Evolutionary conservation across 2,329 filamentous ascomycete genomes (phyloP).

Genomic region (Lachnellula occidentalis): DNA sequence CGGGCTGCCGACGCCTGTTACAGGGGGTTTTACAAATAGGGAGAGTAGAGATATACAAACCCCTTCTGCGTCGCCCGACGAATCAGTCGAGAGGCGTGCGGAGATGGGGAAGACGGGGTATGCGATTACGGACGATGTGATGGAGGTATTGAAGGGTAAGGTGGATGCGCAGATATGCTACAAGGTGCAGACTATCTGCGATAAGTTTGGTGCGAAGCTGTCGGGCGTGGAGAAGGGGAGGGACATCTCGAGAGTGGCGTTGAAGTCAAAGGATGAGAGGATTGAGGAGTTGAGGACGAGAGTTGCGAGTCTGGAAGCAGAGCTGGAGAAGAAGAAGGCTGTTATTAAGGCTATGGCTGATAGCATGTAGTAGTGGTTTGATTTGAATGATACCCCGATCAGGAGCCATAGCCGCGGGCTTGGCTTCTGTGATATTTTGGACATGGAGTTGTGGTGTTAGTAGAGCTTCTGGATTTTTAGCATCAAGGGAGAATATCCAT

Average conservation of each 20-base stretch:
- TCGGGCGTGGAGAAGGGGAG: slow-evolving; percentile 59
- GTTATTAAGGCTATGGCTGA: slow-evolving; percentile 30
- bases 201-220: slow-evolving; percentile 50
- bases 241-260: slow-evolving; percentile 56
- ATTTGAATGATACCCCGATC: no score
- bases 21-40: not conserved
- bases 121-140: slow-evolving; percentile 42
- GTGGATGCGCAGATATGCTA: slow-evolving; percentile 35
- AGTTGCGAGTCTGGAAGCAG: slow-evolving; percentile 51
- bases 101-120: slow-evolving; percentile 14
- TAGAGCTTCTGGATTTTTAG: no score
- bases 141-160: slow-evolving; percentile 43
- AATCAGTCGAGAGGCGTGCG: not conserved
- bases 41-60: not conserved
- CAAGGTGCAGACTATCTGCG: slow-evolving; percentile 42
- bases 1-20: slow-evolving; percentile 25
- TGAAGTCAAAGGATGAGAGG: slow-evolving; percentile 60
- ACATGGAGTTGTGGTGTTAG: no score
- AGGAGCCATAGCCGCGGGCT: no score
- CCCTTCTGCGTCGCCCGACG: not conserved
- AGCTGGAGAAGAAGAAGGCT: slow-evolving; percentile 47
- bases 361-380: no score
- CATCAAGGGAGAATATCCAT: no score
- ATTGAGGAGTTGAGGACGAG: slow-evolving; percentile 61
- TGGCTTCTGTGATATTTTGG: no score